These are phyloP conservation scores for Hemileia vastatrix DNA, from an alignment of 1,284 basidiomycete genomes.

Conservation along the genomic window DNA sequence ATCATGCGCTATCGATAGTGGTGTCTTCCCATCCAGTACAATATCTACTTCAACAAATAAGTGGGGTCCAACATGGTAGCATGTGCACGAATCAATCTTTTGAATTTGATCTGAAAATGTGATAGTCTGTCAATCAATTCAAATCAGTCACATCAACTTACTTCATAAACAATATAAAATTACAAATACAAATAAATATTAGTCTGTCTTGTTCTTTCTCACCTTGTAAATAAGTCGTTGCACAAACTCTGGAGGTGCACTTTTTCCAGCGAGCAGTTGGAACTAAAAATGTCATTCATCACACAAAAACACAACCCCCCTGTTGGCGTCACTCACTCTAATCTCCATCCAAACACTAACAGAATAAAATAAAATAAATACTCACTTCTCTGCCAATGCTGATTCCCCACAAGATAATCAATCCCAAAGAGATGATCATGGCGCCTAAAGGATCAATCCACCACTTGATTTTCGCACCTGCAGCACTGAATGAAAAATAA, in stretches of 20 bases:
- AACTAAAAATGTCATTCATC: constrained; percentile 53
- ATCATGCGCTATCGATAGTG: constrained; percentile 85
- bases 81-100: constrained; percentile 60
- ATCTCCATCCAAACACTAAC: background rate
- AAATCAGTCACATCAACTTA: background rate
- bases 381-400: constrained; percentile 25
- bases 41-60: constrained; percentile 93
- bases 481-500: too few relatives aligned
- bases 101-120: constrained; percentile 68
- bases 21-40: constrained; percentile 80
- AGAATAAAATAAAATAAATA: background rate
- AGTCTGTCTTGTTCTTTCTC: constrained; percentile 13
- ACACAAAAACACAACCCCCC: background rate
- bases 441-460: constrained; percentile 49
- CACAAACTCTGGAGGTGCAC: constrained; percentile 79
- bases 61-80: constrained; percentile 51
- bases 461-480: constrained; percentile 75
- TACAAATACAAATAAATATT: background rate
- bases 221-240: constrained; percentile 83
- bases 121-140: constrained; percentile 49
- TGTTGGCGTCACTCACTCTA: background rate
- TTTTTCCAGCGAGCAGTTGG: constrained; percentile 75
- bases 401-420: constrained; percentile 65
- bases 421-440: constrained; percentile 61
- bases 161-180: background rate